A percentile compares a stretch with the other conserved stretches of the same genome.
These are phyloP conservation scores for Volutella citrinella DNA, from an alignment of 2,329 filamentous ascomycete genomes.

Conservation along the genomic window DNA sequence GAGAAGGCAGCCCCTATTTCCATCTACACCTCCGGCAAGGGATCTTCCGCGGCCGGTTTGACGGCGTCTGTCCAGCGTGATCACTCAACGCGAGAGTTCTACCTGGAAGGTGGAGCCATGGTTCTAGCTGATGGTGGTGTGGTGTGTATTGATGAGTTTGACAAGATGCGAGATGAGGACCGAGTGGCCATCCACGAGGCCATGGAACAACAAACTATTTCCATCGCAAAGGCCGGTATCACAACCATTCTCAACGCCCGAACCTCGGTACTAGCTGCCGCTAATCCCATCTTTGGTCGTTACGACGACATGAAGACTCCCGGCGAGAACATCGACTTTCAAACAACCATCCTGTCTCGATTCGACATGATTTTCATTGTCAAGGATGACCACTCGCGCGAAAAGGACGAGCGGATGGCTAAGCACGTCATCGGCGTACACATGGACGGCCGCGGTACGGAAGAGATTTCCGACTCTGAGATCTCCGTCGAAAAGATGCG, in stretches of 20 bases:
- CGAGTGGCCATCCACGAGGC: constrained; percentile 98
- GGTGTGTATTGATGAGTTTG: constrained; percentile 98
- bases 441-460: constrained; percentile 81
- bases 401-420: constrained; percentile 88
- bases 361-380: constrained; percentile 99
- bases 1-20: constrained; percentile 95
- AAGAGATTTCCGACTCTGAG: constrained; percentile 81
- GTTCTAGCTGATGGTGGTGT: constrained; percentile 95
- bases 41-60: constrained; percentile 93
- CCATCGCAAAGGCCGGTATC: constrained; percentile 97
- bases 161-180: constrained; percentile 99
- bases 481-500: constrained; percentile 97
- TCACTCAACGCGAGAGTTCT: constrained; percentile 89
- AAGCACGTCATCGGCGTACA: constrained; percentile 97
- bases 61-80: constrained; percentile 96
- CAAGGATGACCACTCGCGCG: constrained; percentile 86
- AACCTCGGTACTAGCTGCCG: constrained; percentile 91
- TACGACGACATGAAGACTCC: constrained; percentile 98
- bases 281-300: constrained; percentile 95
- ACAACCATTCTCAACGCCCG: constrained; percentile 96
- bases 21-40: constrained; percentile 98
- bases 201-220: constrained; percentile 99
- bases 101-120: constrained; percentile 97
- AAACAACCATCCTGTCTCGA: constrained; percentile 95
- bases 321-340: constrained; percentile 98